A percentile compares a stretch with the other conserved stretches of the same genome.
phyloP scores from a whole-genome alignment of 2,329 filamentous ascomycete genomes.

The Diplodia corticola region DNA sequence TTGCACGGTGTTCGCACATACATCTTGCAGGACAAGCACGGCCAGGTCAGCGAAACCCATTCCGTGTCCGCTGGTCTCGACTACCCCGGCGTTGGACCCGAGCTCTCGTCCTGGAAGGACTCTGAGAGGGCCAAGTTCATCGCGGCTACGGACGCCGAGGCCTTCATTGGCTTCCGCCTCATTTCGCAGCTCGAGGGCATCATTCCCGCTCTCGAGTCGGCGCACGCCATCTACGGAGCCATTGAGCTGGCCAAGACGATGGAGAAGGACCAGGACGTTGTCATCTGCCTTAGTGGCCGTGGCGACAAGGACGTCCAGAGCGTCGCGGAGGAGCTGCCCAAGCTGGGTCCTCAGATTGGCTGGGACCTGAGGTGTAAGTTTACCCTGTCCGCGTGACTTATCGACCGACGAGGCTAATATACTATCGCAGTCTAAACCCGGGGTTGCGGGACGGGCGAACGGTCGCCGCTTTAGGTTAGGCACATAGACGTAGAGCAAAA shows the following conservation, averaged over 20 bases:
- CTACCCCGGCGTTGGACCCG: constrained; percentile 94
- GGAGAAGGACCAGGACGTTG: constrained; percentile 82
- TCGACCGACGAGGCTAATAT: neutral
- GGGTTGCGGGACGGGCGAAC: neutral
- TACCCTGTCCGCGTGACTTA: neutral
- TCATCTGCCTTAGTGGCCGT: constrained; percentile 89
- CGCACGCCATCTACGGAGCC: constrained; percentile 88
- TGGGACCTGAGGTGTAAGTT: constrained; percentile 62
- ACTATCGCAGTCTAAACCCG: neutral
- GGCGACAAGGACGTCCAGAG: constrained; percentile 99
- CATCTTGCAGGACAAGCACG: constrained; percentile 86
- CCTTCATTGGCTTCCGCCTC: constrained; percentile 81
- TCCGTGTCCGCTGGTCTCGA: constrained; percentile 95
- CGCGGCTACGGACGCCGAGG: constrained; percentile 87
- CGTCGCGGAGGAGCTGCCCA: constrained; percentile 90
- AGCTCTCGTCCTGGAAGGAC: constrained; percentile 92
- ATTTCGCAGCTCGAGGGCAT: constrained; percentile 91
- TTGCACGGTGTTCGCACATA: constrained; percentile 96
- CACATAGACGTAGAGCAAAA: neutral
- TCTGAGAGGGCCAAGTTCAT: constrained; percentile 81
- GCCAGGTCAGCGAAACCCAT: constrained; percentile 93
- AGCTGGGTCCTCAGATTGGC: constrained; percentile 82
- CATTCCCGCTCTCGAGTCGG: constrained; percentile 91
- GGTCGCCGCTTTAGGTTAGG: neutral
- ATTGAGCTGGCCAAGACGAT: constrained; percentile 90